Base-by-base conservation (phyloP, 164 flowering plant species). In the Liquidambar formosana region DNA sequence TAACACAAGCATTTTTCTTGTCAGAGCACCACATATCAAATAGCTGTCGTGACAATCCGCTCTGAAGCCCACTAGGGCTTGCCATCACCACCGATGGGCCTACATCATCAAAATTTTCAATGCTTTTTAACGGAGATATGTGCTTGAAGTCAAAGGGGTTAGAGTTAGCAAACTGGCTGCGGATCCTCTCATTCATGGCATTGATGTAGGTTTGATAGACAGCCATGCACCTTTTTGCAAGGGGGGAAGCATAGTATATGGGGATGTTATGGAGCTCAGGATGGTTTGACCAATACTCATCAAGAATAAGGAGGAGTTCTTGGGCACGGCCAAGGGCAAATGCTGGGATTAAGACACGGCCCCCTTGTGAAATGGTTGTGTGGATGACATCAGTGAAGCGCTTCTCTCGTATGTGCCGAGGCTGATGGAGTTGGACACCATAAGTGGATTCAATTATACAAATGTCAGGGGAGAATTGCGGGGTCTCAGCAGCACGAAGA, bases 11-110 rank as follows among this genome's bases (percentile, higher is more conserved):
- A 76, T 95, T 95, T 81, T 85, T 93, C 89, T 85, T 87, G 63
- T 95, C 98, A 41, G 92, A 69, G 70, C 99, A 95, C 99, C 99
- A 95, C 77, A 72, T 86, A 59, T 95, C 99, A 73, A 95, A 95
- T 18, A 95, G 81, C 72, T 95, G 98, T 49, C 99, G 68, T 15
- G 99, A 95, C 46, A 95, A 61, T 23, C 99, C 99, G 69, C 98
- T 93, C 72, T 95, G 98, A 51, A 95, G 90, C 0, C 95, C 88
- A 77, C 94, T 73, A 1, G 97, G 99, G 68, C 93, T 93, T 18
- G 99, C 99, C 98, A 95, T 93, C 75, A 95, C 99, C 52, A 95
- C 99, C 1, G 93, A 93, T 1, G 98, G 99, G 18, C 97, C 98
- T 2, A 90, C 89, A 74, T 95, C 99, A 48, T 84, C 80, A 61